These are phyloP conservation scores for Magnusiomyces fungicola DNA, from an alignment of 1,139 yeast genomes.

Conservation along the genomic window DNA sequence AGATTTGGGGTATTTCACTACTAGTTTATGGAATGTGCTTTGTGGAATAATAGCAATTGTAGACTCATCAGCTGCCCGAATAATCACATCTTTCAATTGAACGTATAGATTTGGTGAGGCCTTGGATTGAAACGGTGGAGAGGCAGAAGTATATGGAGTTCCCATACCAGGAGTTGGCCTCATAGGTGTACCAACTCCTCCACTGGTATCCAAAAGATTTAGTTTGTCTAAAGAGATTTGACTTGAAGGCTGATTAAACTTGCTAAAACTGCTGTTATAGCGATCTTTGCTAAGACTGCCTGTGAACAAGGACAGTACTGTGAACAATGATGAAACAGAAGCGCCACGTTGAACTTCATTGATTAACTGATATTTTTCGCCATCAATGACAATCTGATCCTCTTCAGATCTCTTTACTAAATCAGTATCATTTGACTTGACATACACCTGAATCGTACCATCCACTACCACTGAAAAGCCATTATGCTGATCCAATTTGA, in stretches of 20 bases:
- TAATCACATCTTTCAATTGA: slow-evolving; percentile 43
- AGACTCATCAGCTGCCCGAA: slow-evolving; percentile 56
- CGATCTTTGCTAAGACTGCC: slow-evolving; percentile 27
- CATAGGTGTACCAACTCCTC: no score
- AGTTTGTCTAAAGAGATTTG: background rate
- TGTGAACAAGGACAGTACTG: slow-evolving; percentile 67
- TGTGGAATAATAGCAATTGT: slow-evolving; percentile 91
- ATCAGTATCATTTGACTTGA: slow-evolving; percentile 38
- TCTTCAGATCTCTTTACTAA: slow-evolving; percentile 27
- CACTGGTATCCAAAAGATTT: slow-evolving; percentile 7
- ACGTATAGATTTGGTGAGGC: background rate
- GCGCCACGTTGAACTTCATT: slow-evolving; percentile 81
- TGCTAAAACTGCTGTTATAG: no score
- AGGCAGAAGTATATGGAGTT: background rate
- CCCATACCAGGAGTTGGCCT: no score
- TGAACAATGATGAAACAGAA: slow-evolving; percentile 75
- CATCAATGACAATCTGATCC: slow-evolving; percentile 41
- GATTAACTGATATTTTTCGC: slow-evolving; percentile 60
- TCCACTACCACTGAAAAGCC: slow-evolving; percentile 95
- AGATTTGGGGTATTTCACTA: slow-evolving; percentile 73
- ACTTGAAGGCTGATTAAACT: background rate
- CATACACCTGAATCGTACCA: slow-evolving; percentile 77
- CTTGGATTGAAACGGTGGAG: background rate
- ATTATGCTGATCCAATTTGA: slow-evolving; percentile 61
- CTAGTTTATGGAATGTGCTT: slow-evolving; percentile 68